These are phyloP conservation scores for Rostrohypoxylon terebratum DNA, from an alignment of 495 filamentous ascomycete genomes.

Conservation along the genomic window DNA sequence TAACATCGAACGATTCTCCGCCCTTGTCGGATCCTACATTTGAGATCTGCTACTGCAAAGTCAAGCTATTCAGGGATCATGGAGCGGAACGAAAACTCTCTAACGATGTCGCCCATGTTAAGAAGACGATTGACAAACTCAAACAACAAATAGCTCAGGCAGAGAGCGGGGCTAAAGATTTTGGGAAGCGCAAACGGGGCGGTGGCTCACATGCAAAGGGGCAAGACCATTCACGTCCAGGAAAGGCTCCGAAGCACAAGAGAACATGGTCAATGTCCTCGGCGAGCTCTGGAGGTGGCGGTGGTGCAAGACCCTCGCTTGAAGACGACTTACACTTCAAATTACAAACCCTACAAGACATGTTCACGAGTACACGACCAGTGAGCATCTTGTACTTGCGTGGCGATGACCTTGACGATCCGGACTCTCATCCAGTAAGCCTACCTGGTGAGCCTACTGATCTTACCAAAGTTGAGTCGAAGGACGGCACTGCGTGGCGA, in stretches of 20 bases:
- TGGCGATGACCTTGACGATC: slow-evolving; percentile 87
- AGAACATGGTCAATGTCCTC: slow-evolving; percentile 97
- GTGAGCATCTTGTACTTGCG: slow-evolving; percentile 86
- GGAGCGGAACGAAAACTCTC: slow-evolving; percentile 94
- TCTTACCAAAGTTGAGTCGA: slow-evolving; percentile 67
- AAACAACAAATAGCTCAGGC: slow-evolving; percentile 90
- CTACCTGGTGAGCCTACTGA: slow-evolving; percentile 76
- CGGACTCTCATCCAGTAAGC: slow-evolving; percentile 84
- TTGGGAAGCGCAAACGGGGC: slow-evolving; percentile 85
- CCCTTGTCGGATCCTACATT: slow-evolving; percentile 54
- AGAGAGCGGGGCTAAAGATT: slow-evolving; percentile 88
- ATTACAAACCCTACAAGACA: slow-evolving; percentile 85
- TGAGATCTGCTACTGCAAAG: slow-evolving; percentile 93
- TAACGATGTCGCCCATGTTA: slow-evolving; percentile 92
- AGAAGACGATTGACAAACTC: slow-evolving; percentile 94
- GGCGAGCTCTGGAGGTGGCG: slow-evolving; percentile 72
- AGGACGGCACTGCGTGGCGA: slow-evolving; percentile 65
- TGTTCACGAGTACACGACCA: slow-evolving; percentile 92
- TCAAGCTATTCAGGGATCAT: slow-evolving; percentile 96
- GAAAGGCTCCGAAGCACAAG: slow-evolving; percentile 89
- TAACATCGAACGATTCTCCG: slow-evolving; percentile 62
- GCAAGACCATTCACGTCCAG: slow-evolving; percentile 66
- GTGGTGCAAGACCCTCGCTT: slow-evolving; percentile 65
- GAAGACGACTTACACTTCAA: slow-evolving; percentile 93
- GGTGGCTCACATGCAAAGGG: slow-evolving; percentile 66